Evolutionary conservation across 129 eudicot species (phyloP).

Genomic region (Scalesia atractyloides): DNA sequence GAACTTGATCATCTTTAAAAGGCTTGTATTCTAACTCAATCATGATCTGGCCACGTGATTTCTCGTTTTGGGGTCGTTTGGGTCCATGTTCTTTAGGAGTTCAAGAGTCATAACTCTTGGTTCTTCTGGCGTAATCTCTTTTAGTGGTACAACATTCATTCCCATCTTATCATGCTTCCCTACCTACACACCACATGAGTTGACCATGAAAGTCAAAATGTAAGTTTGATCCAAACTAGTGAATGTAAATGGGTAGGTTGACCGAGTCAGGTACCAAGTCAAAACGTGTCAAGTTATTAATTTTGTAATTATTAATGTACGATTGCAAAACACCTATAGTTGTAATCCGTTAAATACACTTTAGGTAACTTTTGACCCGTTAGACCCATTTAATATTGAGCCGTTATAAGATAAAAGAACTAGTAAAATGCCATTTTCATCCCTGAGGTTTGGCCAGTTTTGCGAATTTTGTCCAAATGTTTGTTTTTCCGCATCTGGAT

Average conservation of each 20-base stretch:
- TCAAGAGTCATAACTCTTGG: constrained; percentile 67
- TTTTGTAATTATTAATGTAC: too few species aligned
- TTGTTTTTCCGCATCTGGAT: too few species aligned
- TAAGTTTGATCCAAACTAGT: neutral
- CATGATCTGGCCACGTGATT: constrained; percentile 70
- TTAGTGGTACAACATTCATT: constrained; percentile 62
- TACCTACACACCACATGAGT: constrained; percentile 43
- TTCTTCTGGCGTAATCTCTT: constrained; percentile 77
- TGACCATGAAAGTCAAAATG: constrained; percentile 7
- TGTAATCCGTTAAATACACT: too few species aligned
- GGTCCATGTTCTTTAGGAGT: constrained; percentile 74
- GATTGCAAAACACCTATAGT: too few species aligned
- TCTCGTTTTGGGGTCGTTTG: constrained; percentile 75
- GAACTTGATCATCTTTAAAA: constrained; percentile 51
- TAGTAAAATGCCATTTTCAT: too few species aligned
- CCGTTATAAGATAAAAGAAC: too few species aligned
- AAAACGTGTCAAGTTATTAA: neutral
- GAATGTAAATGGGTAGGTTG: neutral
- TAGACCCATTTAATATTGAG: too few species aligned
- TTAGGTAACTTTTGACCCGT: too few species aligned
- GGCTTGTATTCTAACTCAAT: constrained; percentile 71
- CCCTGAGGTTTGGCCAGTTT: too few species aligned
- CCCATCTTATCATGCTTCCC: constrained; percentile 93
- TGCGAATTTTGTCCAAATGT: too few species aligned
- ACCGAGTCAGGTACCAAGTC: neutral